These are phyloP conservation scores for Ammopiptanthus mongolicus DNA, from an alignment of 306 rosid species.

Conservation along the genomic window DNA sequence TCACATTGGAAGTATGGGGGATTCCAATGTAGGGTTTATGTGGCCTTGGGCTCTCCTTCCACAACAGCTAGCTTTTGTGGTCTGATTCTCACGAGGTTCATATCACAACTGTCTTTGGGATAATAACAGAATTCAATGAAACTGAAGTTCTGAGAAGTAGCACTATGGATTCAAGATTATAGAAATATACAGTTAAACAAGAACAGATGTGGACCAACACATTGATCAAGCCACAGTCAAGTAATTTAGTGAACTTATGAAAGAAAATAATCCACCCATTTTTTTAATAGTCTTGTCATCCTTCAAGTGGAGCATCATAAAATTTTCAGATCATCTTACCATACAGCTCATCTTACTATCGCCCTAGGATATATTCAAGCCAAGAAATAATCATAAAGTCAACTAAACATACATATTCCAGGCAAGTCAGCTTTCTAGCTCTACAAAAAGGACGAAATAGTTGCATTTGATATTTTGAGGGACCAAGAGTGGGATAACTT, in stretches of 20 bases:
- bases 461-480: neutral
- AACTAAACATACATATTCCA: too few relatives aligned
- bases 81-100: too few relatives aligned
- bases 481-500: neutral
- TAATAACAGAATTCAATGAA: neutral
- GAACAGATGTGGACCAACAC: neutral
- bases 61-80: too few relatives aligned
- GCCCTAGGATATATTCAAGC: constrained; percentile 6
- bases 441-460: neutral
- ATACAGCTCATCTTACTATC: neutral
- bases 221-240: neutral
- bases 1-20: too few relatives aligned
- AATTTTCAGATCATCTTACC: constrained; percentile 11
- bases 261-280: neutral
- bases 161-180: neutral
- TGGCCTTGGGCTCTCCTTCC: too few relatives aligned
- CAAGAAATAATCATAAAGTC: too few relatives aligned
- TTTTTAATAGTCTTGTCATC: neutral
- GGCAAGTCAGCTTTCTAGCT: too few relatives aligned
- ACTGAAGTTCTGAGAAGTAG: neutral
- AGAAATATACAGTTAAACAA: neutral
- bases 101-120: neutral
- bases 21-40: too few relatives aligned
- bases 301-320: constrained; percentile 8
- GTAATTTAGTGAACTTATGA: neutral